Evolutionary conservation across 441 rosid species (phyloP), one percentile per base, ranked within the genome.

Genomic region (Arabidopsis hybrid): DNA sequence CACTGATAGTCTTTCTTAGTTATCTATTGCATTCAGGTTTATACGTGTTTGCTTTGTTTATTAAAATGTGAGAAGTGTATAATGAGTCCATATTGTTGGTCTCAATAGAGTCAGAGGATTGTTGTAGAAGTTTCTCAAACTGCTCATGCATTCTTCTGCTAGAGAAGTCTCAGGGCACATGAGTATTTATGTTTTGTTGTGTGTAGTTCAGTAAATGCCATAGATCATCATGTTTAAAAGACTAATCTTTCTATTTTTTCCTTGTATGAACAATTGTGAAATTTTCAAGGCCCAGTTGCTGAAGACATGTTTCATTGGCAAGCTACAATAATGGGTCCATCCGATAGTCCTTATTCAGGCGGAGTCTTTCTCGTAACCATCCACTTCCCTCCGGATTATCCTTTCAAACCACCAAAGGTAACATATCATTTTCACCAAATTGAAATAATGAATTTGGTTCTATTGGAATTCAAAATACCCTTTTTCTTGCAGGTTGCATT

Each of bases 241-340:
- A 34, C 50, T 60, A 42, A 74, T 1, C 56, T 67, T 67, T 60
- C 5, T 31, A 1, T 40, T 56, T 6, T 8, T 1, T 16, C 4
- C 26, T 14, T 40, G 2, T 58, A 38, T 49, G 38, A 49, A 66
- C 72, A 6, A 67, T 57, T 65, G 11, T 52, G 42, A 47, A 39
- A 71, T 32, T 49, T 18, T 65, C 0, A 49, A 85, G 89, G 89
- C 68, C 89, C 89, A 4, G 87, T 81, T 26, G 87, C 85, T 26
- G 88, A 85, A 68, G 88, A 85, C 74, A 85, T 83, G 88, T 85
- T 85, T 42, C 86, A 85, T 62, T 85, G 88, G 86, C 88, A 85
- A 83, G 88, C 86, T 56, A 85, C 88, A 26, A 85, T 85, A 50
- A 83, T 85, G 89, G 89, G 89, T 76, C 89, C 89, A 66, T 78